Evolutionary conservation across 352 stramenopile species (phyloP).

Genomic region (Pythium grandisporangium): DNA sequence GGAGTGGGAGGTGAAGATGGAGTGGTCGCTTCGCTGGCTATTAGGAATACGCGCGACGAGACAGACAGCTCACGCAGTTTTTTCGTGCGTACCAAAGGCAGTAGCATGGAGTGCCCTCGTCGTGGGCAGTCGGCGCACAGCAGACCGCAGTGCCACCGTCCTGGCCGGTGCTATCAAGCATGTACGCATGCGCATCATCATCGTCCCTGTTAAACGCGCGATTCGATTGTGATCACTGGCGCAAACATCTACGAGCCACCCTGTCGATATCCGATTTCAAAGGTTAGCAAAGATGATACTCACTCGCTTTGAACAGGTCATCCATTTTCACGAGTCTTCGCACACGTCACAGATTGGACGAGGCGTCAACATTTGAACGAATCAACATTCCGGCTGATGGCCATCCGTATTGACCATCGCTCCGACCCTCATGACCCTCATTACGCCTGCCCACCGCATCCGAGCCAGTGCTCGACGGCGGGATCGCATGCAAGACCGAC

Average conservation of each 20-base stretch:
- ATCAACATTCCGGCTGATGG: no score
- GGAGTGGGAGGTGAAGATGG: no score
- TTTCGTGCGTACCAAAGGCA: neutral
- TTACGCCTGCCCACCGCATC: slow-evolving; percentile 7
- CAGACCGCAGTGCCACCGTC: no score
- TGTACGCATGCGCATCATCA: neutral
- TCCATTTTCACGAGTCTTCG: neutral
- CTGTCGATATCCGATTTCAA: neutral
- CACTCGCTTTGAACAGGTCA: neutral
- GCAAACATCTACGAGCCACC: neutral
- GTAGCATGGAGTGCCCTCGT: neutral
- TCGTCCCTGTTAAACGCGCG: neutral
- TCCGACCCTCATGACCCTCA: no score
- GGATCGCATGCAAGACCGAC: slow-evolving; percentile 17
- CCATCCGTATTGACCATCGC: no score
- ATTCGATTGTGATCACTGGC: neutral
- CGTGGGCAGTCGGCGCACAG: neutral
- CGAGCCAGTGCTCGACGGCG: slow-evolving; percentile 22
- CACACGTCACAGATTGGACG: no score
- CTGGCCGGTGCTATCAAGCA: neutral
- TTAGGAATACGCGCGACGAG: neutral
- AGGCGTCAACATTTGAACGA: no score
- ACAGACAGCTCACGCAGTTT: no score
- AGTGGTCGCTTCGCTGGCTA: neutral
- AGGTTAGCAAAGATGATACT: neutral